Conservation (phyloP, 805 yeast species). For the Saturnispora diversa region DNA sequence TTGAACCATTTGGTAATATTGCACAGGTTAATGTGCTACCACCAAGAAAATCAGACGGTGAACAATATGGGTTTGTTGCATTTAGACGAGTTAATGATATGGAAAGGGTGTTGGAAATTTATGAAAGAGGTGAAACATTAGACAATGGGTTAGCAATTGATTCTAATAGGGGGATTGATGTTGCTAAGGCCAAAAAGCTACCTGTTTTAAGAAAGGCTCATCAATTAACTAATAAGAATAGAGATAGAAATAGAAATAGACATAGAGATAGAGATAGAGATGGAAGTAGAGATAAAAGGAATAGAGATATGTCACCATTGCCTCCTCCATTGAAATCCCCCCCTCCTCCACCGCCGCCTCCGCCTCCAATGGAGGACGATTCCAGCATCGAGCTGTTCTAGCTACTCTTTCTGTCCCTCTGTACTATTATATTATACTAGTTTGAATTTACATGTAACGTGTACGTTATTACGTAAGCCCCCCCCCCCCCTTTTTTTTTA, state of each 20-base stretch:
- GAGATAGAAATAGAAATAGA: conserved; percentile 15
- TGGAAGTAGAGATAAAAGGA: conserved; percentile 7
- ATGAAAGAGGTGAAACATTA: conserved; percentile 29
- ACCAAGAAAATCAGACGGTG: conserved; percentile 50
- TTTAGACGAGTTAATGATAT: conserved; percentile 45
- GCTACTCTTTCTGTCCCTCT: no score
- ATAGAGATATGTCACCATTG: conserved; percentile 9
- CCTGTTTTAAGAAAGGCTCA: conserved; percentile 33
- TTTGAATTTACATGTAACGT: no score
- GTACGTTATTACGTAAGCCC: no score
- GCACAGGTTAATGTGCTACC: conserved; percentile 57
- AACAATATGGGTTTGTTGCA: conserved; percentile 59
- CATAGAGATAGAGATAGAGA: conserved; percentile 10
- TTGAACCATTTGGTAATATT: conserved; percentile 53
- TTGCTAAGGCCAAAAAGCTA: conserved; percentile 50
- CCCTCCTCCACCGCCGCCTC: conserved; percentile 8
- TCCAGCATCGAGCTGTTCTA: conserved; percentile 19
- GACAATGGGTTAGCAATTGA: conserved; percentile 33
- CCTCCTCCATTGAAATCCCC: background rate
- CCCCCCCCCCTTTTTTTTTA: no score
- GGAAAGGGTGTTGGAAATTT: conserved; percentile 41
- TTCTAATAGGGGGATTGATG: conserved; percentile 34
- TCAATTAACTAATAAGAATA: background rate
- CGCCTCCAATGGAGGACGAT: conserved; percentile 1
- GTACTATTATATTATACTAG: no score